Percentiles rank a stretch among this genome's conserved stretches.
Conservation (phyloP, 2,329 filamentous ascomycete genomes). For the Emergomyces orientalis region DNA sequence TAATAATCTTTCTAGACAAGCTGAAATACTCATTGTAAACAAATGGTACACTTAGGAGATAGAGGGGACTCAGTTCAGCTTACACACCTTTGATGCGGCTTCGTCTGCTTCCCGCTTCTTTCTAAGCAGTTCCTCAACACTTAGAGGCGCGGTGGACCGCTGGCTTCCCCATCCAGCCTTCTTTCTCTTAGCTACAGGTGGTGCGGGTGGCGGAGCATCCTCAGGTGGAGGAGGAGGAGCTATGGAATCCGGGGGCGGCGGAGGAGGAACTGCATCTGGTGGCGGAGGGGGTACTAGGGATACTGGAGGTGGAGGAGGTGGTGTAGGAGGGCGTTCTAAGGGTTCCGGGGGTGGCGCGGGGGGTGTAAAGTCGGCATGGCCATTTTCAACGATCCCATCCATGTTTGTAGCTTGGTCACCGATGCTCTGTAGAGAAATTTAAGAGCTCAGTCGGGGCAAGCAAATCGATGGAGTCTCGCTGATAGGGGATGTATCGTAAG, state of each 20-base stretch:
- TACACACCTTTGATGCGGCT: conserved; percentile 61
- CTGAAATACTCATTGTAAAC: conserved; percentile 11
- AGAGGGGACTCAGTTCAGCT: neutral
- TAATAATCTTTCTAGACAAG: conserved; percentile 9
- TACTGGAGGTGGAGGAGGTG: conserved; percentile 27
- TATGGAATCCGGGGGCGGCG: conserved; percentile 27
- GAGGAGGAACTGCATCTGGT: conserved; percentile 28
- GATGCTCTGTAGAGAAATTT: neutral
- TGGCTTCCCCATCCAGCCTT: conserved; percentile 42
- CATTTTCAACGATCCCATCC: conserved; percentile 28
- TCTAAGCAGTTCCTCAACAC: conserved; percentile 74
- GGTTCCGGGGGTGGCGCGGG: conserved; percentile 31
- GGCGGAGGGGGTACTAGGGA: conserved; percentile 36
- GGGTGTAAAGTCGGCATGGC: conserved; percentile 18
- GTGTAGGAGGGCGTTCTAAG: conserved; percentile 30
- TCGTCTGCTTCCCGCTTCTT: conserved; percentile 82
- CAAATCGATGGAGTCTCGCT: neutral
- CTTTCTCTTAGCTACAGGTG: conserved; percentile 42
- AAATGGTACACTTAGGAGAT: conserved; percentile 2
- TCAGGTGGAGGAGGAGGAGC: conserved; percentile 37
- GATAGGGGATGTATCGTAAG: no score
- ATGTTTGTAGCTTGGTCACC: conserved; percentile 18
- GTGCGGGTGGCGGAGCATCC: conserved; percentile 37
- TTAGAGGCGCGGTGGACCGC: conserved; percentile 48
- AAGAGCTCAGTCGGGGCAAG: neutral